Conservation (phyloP, 331 rosid species). For the Dryas integrifolia region DNA sequence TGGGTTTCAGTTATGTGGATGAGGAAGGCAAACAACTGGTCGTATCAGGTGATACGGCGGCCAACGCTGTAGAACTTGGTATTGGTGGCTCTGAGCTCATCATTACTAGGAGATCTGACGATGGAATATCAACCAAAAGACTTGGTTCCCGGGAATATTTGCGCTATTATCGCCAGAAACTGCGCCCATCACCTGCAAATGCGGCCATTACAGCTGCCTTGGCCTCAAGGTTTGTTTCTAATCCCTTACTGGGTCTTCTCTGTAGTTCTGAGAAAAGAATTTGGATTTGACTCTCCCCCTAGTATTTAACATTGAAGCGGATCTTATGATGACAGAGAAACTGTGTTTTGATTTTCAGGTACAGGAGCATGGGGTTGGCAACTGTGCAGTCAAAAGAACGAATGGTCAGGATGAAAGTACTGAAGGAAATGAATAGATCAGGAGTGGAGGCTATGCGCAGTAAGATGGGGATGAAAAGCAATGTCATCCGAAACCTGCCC, state of each 20-base stretch:
- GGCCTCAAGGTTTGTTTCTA: slow-evolving; percentile 69
- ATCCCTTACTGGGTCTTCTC: slow-evolving; percentile 1
- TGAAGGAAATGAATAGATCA: slow-evolving; percentile 73
- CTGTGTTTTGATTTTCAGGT: slow-evolving; percentile 47
- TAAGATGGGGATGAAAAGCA: slow-evolving; percentile 83
- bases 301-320: neutral
- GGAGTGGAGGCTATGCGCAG: slow-evolving; percentile 85
- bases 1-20: slow-evolving; percentile 59
- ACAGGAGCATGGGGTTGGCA: slow-evolving; percentile 88
- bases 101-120: slow-evolving; percentile 53
- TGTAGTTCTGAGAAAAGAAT: neutral
- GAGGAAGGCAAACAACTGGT: slow-evolving; percentile 77
- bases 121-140: slow-evolving; percentile 47
- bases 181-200: slow-evolving; percentile 62
- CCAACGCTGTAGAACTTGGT: slow-evolving; percentile 55
- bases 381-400: slow-evolving; percentile 77
- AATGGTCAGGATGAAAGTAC: slow-evolving; percentile 78
- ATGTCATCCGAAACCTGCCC: slow-evolving; percentile 87
- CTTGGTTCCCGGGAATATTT: slow-evolving; percentile 83
- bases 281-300: neutral
- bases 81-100: slow-evolving; percentile 80
- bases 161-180: slow-evolving; percentile 96
- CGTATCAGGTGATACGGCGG: slow-evolving; percentile 46
- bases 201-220: slow-evolving; percentile 60
- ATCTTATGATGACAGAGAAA: neutral